Conservation (phyloP, 257 asterid genomes). For the Penstemon eatonii region DNA sequence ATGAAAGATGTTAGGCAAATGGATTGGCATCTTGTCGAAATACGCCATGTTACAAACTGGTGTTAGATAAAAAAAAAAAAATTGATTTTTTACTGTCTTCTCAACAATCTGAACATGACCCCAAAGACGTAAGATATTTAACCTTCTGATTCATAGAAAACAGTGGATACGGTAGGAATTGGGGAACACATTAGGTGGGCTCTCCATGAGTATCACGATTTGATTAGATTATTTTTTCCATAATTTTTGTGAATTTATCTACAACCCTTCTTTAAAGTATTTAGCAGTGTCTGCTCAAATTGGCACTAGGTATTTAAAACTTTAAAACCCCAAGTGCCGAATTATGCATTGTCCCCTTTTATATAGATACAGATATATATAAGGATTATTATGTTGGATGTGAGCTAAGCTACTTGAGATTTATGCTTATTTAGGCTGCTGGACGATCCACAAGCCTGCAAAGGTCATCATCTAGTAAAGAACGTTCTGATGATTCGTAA, state of each 20-base stretch:
- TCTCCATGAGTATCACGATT: neutral
- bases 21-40: conserved; percentile 15
- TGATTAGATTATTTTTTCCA: neutral
- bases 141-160: neutral
- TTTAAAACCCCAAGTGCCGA: neutral
- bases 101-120: neutral
- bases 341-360: neutral
- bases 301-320: neutral
- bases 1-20: neutral
- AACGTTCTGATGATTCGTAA: conserved; percentile 69
- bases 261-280: neutral
- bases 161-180: neutral
- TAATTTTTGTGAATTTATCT: conserved; percentile 2
- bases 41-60: neutral
- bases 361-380: neutral
- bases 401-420: conserved; percentile 23
- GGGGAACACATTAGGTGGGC: neutral
- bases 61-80: conserved; percentile 1
- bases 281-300: neutral
- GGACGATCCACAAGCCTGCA: conserved; percentile 52
- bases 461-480: conserved; percentile 62
- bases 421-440: conserved; percentile 52
- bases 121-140: neutral
- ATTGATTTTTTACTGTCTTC: neutral
- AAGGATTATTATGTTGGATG: conserved; percentile 8